Evolutionary conservation across 2,329 filamentous ascomycete species (phyloP), one percentile per base, ranked within the genome.

Genomic region (Leptographium wingfieldii): DNA sequence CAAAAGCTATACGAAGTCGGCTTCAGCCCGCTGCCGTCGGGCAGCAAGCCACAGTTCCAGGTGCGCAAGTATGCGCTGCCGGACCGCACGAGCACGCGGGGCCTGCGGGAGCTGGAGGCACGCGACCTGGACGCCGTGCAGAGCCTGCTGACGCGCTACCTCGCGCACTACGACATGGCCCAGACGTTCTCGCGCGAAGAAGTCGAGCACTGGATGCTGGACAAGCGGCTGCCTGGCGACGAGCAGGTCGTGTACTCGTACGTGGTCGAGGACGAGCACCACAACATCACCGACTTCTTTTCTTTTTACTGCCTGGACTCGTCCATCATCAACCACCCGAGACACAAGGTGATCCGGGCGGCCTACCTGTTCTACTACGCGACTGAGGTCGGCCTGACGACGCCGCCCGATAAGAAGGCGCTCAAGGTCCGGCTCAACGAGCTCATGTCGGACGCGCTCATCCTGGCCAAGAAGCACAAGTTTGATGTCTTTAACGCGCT

Each of bases 321-420:
- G 19, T 94, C 90, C 1, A 88, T 96, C 61, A 95, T 99, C 68
- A 85, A 87, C 66, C 84, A 90, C 69, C 76, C 82, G 54, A 88
- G 88, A 71, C 87, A 95, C 74, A 81, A 84, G 62, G 83, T 84
- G 60, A 85, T 99, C 68, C 87, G 86, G 65, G 94, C 92, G 3
- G 94, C 94, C 35, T 99, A 99, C 73, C 82, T 97, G 59, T 99
- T 92, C 77, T 99, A 99, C 79, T 99, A 99, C 71, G 94, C 89
- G 60, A 88, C 87, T 7, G 90, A 96, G 68, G 77, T 82, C 5
- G 92, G 86, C 12, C 87, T 96, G 64, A 69, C 74, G 3, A 73
- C 77, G 52, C 77, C 82, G 5, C 68, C 76, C 10, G 74, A 83
- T 67, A 79, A 76, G 66, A 59, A 72, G 19, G 82, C 83, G 35